A percentile compares a stretch with the other conserved stretches of the same genome.
Conservation (phyloP, 495 filamentous ascomycete species). For the Penicillium egyptiacum region DNA sequence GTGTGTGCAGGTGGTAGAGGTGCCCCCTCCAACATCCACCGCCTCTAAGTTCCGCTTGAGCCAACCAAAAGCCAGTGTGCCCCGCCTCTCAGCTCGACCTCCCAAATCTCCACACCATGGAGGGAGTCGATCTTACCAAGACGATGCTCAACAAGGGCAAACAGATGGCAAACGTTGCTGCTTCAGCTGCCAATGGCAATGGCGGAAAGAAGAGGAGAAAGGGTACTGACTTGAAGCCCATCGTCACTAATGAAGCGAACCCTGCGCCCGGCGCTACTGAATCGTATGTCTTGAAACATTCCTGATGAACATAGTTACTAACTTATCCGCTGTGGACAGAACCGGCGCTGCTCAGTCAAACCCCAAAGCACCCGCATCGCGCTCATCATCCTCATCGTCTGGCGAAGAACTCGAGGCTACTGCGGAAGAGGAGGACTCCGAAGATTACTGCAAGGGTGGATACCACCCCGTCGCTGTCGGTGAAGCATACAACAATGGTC, state of each 20-base stretch:
- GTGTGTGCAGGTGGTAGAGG: not conserved
- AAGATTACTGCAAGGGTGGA: conserved; percentile 98
- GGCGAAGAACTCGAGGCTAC: conserved; percentile 88
- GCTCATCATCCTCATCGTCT: conserved; percentile 79
- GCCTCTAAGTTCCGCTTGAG: conserved; percentile 14
- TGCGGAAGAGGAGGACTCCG: conserved; percentile 96
- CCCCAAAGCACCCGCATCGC: conserved; percentile 52
- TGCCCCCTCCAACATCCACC: conserved; percentile 17
- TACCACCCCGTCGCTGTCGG: conserved; percentile 94
- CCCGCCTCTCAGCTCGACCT: conserved; percentile 29
- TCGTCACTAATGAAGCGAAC: conserved; percentile 76
- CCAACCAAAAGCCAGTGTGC: conserved; percentile 20
- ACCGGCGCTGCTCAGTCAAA: conserved; percentile 35
- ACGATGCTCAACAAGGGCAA: conserved; percentile 77
- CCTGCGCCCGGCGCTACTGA: conserved; percentile 47
- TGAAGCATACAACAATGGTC: conserved; percentile 96
- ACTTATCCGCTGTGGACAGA: conserved; percentile 23
- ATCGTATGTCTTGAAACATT: conserved; percentile 45
- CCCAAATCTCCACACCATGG: conserved; percentile 55
- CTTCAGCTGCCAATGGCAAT: conserved; percentile 64
- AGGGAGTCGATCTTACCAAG: conserved; percentile 72
- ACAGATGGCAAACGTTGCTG: conserved; percentile 62
- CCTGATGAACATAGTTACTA: not conserved
- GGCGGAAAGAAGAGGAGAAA: conserved; percentile 81
- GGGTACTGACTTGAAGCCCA: conserved; percentile 80